These are phyloP conservation scores for Aquilaria yunnanensis DNA, from an alignment of 345 rosid species.

Conservation along the genomic window DNA sequence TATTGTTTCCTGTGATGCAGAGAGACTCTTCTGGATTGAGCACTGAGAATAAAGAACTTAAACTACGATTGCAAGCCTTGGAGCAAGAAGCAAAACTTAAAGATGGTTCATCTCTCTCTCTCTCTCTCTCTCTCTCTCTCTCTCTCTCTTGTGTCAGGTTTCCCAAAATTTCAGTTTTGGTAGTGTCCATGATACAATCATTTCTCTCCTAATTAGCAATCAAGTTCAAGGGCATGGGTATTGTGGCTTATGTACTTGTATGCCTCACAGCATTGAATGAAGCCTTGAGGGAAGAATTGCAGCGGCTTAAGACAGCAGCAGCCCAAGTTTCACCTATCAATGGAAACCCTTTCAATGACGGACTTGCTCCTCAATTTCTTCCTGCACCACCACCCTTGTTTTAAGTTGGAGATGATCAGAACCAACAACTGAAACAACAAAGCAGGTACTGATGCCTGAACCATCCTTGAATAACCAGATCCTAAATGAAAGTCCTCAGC, in stretches of 20 bases:
- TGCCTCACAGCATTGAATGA: conserved; percentile 70
- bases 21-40: conserved; percentile 25
- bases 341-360: conserved; percentile 47
- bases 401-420: conserved; percentile 38
- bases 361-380: conserved; percentile 37
- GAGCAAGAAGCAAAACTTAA: conserved; percentile 25
- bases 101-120: conserved; percentile 7
- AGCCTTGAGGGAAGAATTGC: conserved; percentile 75
- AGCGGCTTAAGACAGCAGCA: conserved; percentile 77
- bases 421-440: conserved; percentile 35
- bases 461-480: conserved; percentile 29
- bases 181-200: no score
- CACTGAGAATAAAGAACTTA: conserved; percentile 27
- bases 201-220: background rate
- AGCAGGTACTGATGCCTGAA: conserved; percentile 27
- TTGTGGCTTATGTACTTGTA: background rate
- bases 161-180: no score
- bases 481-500: conserved; percentile 13
- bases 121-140: background rate
- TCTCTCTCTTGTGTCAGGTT: background rate
- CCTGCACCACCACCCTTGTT: conserved; percentile 40
- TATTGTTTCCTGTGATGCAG: conserved; percentile 11
- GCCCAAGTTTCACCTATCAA: conserved; percentile 57
- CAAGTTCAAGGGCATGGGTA: no score
- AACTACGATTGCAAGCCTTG: conserved; percentile 23